Percentiles rank a stretch among this genome's conserved stretches.
Conservation (phyloP, 106 monocot species). For the Phalaenopsis aphrodite region DNA sequence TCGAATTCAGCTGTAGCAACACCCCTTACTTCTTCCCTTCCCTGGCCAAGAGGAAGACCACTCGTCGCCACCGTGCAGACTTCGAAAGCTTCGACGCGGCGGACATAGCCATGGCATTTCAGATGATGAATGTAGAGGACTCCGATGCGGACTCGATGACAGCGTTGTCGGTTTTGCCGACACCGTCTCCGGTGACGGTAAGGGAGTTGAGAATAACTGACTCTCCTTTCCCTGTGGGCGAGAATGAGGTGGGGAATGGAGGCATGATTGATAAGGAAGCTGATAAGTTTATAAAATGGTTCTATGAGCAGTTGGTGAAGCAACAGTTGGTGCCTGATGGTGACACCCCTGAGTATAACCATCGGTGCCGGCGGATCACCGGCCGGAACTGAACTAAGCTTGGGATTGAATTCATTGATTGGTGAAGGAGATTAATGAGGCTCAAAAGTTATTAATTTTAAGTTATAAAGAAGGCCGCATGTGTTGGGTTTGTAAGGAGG, state of each 20-base stretch:
- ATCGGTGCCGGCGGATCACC: too few relatives aligned
- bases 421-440: too few relatives aligned
- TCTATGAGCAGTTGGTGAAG: conserved; percentile 56
- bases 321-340: conserved; percentile 14
- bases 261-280: conserved; percentile 30
- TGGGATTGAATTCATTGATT: too few relatives aligned
- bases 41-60: background rate
- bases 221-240: conserved; percentile 40
- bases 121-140: conserved; percentile 3
- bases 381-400: too few relatives aligned
- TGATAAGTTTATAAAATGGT: conserved; percentile 56
- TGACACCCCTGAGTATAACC: too few relatives aligned
- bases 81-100: conserved; percentile 6
- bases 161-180: conserved; percentile 6
- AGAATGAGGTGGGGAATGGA: conserved; percentile 11
- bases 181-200: conserved; percentile 9
- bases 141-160: background rate
- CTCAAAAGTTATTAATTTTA: too few relatives aligned
- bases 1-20: conserved; percentile 76
- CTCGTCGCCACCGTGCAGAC: background rate
- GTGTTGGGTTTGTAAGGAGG: too few relatives aligned
- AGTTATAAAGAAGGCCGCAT: too few relatives aligned
- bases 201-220: conserved; percentile 38
- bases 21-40: conserved; percentile 24
- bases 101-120: conserved; percentile 9